Evolutionary conservation across 108 stramenopile genomes (phyloP), one percentile per base, ranked within the genome.

Genomic region (Cyclotella sp.): DNA sequence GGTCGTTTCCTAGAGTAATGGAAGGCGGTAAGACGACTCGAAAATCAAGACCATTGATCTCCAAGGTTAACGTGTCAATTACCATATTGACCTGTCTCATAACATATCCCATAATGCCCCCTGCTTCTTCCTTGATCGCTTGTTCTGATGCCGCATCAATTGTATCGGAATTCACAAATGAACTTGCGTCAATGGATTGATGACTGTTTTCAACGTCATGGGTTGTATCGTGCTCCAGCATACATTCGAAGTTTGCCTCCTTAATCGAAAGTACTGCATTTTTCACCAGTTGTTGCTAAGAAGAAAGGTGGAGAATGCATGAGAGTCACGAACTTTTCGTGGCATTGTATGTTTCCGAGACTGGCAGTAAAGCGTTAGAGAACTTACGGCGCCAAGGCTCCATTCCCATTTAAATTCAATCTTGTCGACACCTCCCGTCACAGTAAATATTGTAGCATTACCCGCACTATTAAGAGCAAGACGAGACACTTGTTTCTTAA

Each of bases 391-490:
- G 26, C 63, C 45, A 21, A 26, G 26, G 45, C 69, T 57, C 83
- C 83, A 84, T 14, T 68, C 29, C 83, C 83, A 84, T 19, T 43
- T 51, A 40, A 84, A 80, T 22, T 57, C 46, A 16, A 80, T 75
- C 34, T 67, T 46, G 5, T 80, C 62, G 4, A 84, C 78, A 55
- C 47, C 30, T 64, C 83, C 83, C 27, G 59, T 70, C 0, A 70
- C n/a, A 14, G 57, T 70, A 8, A 53, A 29, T 28, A 39, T 34
- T 0, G 78, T 79, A 4, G 71, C 34, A 18, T 71, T 71, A 0
- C 75, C 75, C 29, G 27, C 75, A 42, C 73, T 60, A 45, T 65
- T 75, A 29, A 59, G 22, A 12, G 77, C 28, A 29, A 77, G 47
- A 8, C 53, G 22, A 0, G 62, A 43, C 16, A 22, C 41, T 59